phyloP scores from a whole-genome alignment of 257 asterid genomes.

The Solanum chiquidenum region DNA sequence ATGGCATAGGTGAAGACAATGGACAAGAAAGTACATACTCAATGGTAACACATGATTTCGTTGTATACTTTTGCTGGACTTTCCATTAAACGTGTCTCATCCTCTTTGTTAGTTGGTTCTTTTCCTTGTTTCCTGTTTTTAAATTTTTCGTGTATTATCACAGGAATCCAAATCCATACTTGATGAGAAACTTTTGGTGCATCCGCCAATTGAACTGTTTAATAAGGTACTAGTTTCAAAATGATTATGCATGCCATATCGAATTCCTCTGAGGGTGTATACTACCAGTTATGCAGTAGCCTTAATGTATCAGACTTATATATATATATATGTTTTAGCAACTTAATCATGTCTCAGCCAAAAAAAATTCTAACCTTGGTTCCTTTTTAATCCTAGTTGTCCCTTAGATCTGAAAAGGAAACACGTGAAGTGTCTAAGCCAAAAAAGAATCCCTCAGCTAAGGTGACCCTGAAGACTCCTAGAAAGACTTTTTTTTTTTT shows the following conservation, averaged over 20 bases:
- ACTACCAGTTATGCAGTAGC: neutral
- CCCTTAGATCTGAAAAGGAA: conserved; percentile 37
- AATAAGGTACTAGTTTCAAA: conserved; percentile 29
- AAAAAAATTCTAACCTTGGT: neutral
- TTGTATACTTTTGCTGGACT: neutral
- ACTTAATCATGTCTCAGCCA: neutral
- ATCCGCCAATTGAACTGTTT: conserved; percentile 46
- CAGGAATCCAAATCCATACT: conserved; percentile 31
- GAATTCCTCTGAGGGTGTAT: neutral
- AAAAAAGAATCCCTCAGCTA: conserved; percentile 12
- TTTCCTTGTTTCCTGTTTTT: neutral
- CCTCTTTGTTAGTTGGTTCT: neutral
- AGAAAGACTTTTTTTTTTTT: neutral
- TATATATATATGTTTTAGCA: neutral
- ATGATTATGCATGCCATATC: neutral
- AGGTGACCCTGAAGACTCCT: conserved; percentile 29
- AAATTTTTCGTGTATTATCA: neutral
- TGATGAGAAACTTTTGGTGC: conserved; percentile 14
- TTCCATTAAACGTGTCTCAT: neutral
- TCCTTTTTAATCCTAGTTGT: conserved; percentile 33
- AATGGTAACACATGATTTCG: neutral
- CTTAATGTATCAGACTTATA: neutral
- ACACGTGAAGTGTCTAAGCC: conserved; percentile 10
- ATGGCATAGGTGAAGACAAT: conserved; percentile 3
- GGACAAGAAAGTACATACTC: conserved; percentile 1